A percentile compares a stretch with the other conserved stretches of the same genome.
phyloP scores from a whole-genome alignment of 306 rosid species.

The Macrotyloma uniflorum region DNA sequence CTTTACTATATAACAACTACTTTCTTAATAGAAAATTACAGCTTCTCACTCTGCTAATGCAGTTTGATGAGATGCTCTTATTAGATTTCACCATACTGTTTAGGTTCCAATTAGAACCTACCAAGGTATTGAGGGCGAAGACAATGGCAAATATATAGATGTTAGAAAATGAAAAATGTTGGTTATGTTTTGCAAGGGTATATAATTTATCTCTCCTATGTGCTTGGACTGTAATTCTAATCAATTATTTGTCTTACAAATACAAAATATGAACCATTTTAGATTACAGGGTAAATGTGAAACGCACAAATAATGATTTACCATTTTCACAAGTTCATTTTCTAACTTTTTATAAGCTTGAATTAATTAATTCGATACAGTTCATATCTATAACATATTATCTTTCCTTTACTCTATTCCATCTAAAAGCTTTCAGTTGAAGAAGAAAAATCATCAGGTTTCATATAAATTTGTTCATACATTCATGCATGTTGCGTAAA shows the following conservation, averaged over 20 bases:
- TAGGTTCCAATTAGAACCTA: background rate
- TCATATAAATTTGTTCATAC: background rate
- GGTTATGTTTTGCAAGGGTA: background rate
- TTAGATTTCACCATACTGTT: background rate
- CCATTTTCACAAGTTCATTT: no score
- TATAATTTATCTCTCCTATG: conserved; percentile 4
- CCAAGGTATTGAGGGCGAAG: background rate
- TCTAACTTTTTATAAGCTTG: no score
- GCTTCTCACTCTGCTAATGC: background rate
- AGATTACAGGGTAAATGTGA: no score
- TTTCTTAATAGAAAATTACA: background rate
- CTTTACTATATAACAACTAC: background rate
- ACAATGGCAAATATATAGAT: background rate
- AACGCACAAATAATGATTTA: no score
- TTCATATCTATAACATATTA: background rate
- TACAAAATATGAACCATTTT: no score
- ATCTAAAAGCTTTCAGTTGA: background rate
- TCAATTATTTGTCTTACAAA: background rate
- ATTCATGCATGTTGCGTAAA: background rate
- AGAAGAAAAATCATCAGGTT: background rate
- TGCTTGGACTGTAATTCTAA: background rate
- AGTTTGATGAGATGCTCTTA: background rate
- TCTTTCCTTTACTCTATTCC: background rate
- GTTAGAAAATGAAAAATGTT: background rate
- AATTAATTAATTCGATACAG: no score